Percentiles rank a stretch among this genome's conserved stretches.
Conservation (phyloP, 2,329 filamentous ascomycete genomes). For the Curvularia sp. region DNA sequence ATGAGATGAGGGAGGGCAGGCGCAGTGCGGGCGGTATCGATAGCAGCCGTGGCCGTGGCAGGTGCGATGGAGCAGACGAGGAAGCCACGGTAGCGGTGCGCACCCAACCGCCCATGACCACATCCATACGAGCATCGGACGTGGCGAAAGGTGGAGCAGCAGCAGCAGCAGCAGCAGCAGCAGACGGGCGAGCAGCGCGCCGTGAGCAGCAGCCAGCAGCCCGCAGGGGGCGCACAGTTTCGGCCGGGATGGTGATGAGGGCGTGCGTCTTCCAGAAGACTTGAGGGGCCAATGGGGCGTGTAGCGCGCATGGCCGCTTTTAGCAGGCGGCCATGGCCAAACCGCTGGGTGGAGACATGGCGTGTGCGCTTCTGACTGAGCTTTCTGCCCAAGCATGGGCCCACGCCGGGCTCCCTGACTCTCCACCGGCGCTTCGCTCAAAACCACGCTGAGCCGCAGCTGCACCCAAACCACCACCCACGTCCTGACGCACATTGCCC, state of each 20-base stretch:
- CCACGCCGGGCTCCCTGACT: slow-evolving; percentile 25
- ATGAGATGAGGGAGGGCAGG: neutral
- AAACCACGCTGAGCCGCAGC: slow-evolving; percentile 50
- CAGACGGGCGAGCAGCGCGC: too few species aligned
- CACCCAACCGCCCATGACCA: neutral
- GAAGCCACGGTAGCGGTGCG: too few species aligned
- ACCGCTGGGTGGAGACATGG: slow-evolving; percentile 23
- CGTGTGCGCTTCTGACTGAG: slow-evolving; percentile 27
- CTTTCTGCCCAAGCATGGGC: slow-evolving; percentile 29
- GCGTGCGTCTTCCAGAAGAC: slow-evolving; percentile 34
- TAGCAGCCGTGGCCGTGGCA: neutral
- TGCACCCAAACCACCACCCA: slow-evolving; percentile 16
- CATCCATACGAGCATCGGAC: slow-evolving; percentile 5
- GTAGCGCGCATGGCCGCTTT: slow-evolving; percentile 21
- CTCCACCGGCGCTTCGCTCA: slow-evolving; percentile 35
- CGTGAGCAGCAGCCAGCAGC: neutral
- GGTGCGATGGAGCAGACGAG: neutral
- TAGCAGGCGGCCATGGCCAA: slow-evolving; percentile 19
- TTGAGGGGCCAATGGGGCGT: slow-evolving; percentile 12
- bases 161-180: too few species aligned
- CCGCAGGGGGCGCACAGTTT: slow-evolving; percentile 11
- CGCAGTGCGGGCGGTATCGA: too few species aligned
- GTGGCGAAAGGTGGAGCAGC: slow-evolving; percentile 5
- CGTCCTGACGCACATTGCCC: slow-evolving; percentile 27
- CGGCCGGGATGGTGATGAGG: slow-evolving; percentile 17